Evolutionary conservation across 225 moss, liverwort and hornwort species (phyloP), one percentile per base, ranked within the genome.

Genomic region (Thuidium tamariscinum): DNA sequence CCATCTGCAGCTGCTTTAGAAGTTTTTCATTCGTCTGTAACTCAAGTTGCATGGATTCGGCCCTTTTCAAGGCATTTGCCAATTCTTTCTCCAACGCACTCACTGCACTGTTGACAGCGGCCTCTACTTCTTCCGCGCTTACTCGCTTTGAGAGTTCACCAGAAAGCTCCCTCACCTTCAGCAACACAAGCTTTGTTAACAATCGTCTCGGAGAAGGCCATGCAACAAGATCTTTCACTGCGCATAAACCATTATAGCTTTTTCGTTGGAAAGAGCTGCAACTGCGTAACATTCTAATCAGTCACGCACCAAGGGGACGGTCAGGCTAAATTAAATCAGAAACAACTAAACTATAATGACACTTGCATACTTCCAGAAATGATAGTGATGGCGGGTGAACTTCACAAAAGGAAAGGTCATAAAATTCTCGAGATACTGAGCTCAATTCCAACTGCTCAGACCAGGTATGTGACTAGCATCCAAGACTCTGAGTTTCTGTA

Each of bases 91-190:
- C 93, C 93, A 95, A 87, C 86, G 93, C 93, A 60, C 84, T 84
- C 59, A 98, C 94, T 20, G 97, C 95, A 39, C 82, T 90, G 44
- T 89, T 93, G 20, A 98, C 93, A 59, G 97, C 98, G 68, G 91
- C 90, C 89, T 98, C 97, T 76, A 98, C 92, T 84, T 98, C 98
- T 88, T 96, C 94, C 67, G 79, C 90, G 55, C 93, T 93, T 41
- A 93, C 91, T 89, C 84, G 92, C 86, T 87, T 92, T 60, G 95
- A 92, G 74, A 97, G 89, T 87, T 98, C 98, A 84, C 94, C 95
- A 46, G 94, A 95, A 14, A 99, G 92, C 92, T 95, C 94, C 56
- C 91, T 92, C 76, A 99, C 94, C 97, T 98, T 89, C 66, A 84
- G 52, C 49, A 62, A 80, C 66, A 86, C 66, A 22, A 59, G 60